These are phyloP conservation scores for Cicer yamashitae DNA, from an alignment of 306 rosid genomes.

Conservation along the genomic window DNA sequence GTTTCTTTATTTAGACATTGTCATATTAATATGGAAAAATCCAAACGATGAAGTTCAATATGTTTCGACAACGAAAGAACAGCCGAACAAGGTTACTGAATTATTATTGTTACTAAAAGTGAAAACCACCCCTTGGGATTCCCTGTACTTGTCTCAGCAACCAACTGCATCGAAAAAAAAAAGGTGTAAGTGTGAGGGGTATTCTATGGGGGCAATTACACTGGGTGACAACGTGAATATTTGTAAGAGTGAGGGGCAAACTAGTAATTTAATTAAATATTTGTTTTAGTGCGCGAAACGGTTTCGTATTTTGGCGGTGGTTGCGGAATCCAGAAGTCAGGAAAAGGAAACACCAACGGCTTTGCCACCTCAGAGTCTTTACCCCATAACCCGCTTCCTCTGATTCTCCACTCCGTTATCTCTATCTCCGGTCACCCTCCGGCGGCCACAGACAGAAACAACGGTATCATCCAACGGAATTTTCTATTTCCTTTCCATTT, in stretches of 20 bases:
- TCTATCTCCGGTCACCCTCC: conserved; percentile 42
- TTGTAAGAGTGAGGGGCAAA: conserved; percentile 42
- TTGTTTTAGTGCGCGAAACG: conserved; percentile 45
- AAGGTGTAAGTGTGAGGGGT: not conserved
- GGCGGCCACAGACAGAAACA: conserved; percentile 37
- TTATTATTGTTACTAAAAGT: too few relatives aligned
- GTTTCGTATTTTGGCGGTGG: conserved; percentile 48
- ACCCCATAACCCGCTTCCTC: not conserved
- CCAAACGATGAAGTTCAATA: not conserved
- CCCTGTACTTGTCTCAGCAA: not conserved
- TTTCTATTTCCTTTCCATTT: not conserved
- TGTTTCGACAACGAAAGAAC: not conserved
- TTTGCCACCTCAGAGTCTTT: conserved; percentile 28
- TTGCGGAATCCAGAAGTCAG: conserved; percentile 43
- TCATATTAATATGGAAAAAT: not conserved
- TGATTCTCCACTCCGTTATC: conserved; percentile 43
- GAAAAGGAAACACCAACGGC: conserved; percentile 46
- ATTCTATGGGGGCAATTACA: not conserved
- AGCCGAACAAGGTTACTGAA: not conserved
- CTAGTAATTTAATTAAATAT: conserved; percentile 9
- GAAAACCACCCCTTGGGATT: not conserved
- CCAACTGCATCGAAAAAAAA: too few relatives aligned
- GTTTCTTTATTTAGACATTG: not conserved
- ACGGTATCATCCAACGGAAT: conserved; percentile 36
- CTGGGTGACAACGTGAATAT: conserved; percentile 3